phyloP scores from a whole-genome alignment of 176 grass and related monocot species.

The Eragrostis nindensis region DNA sequence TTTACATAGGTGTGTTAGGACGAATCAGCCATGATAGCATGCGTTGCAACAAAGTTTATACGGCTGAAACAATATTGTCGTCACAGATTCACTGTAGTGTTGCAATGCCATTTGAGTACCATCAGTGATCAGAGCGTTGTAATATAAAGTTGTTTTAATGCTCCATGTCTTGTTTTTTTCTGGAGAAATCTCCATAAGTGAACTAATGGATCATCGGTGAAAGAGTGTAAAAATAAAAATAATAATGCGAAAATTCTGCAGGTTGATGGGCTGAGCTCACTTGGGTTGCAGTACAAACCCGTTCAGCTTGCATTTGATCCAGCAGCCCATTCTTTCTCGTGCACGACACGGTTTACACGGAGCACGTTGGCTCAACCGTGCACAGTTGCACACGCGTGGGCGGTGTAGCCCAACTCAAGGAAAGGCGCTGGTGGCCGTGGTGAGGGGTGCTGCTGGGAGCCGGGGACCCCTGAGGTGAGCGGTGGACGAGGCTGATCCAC shows the following conservation, averaged over 20 bases:
- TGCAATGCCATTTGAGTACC: background rate
- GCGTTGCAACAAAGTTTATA: background rate
- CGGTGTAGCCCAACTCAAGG: no score
- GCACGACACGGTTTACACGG: no score
- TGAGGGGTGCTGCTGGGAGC: no score
- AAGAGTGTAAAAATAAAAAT: background rate
- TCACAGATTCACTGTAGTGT: background rate
- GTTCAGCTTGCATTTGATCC: background rate
- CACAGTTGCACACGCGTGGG: no score
- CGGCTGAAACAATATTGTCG: background rate
- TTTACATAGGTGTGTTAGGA: conserved; percentile 1
- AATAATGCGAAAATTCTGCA: no score
- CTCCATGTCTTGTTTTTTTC: background rate
- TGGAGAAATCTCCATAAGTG: no score
- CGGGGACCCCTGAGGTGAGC: background rate
- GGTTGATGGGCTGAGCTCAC: background rate
- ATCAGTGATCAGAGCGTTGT: background rate
- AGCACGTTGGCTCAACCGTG: no score
- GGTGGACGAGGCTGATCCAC: conserved; percentile 7
- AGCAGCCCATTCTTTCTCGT: background rate
- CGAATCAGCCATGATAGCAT: background rate
- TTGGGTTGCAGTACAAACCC: background rate
- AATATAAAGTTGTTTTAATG: conserved; percentile 2
- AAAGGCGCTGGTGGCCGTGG: no score
- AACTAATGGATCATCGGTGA: background rate